phyloP scores from a whole-genome alignment of 75 land plant species.

The Picea sitchensis region DNA sequence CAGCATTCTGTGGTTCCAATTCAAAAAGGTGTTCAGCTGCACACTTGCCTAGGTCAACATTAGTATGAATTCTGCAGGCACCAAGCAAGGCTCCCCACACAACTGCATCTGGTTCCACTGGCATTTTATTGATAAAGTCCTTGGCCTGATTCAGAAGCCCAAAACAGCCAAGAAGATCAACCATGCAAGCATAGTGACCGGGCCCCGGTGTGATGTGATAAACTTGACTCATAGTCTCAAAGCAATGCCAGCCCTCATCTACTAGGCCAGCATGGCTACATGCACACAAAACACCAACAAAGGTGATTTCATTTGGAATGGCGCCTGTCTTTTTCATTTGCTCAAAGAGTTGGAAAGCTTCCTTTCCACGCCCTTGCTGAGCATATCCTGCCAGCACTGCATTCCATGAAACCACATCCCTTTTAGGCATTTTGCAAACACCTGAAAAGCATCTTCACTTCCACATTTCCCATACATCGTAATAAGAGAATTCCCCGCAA shows the following conservation, averaged over 20 bases:
- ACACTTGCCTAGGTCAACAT: neutral
- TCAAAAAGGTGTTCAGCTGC: neutral
- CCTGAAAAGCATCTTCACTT: conserved; percentile 2
- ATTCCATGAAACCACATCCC: conserved; percentile 33
- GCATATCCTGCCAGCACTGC: conserved; percentile 37
- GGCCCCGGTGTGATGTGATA: neutral
- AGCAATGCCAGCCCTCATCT: neutral
- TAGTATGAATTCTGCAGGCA: neutral
- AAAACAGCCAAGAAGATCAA: neutral
- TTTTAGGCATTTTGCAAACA: conserved; percentile 15
- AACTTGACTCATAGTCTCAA: neutral
- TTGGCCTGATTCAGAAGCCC: neutral
- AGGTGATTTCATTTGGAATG: conserved; percentile 8
- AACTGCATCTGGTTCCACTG: neutral
- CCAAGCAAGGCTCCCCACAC: conserved; percentile 5
- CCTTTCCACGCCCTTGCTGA: conserved; percentile 21
- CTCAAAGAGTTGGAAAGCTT: conserved; percentile 41
- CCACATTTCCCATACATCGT: conserved; percentile 48
- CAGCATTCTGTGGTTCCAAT: neutral
- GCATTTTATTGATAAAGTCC: conserved; percentile 2
- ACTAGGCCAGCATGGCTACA: conserved; percentile 8
- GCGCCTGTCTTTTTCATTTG: conserved; percentile 33
- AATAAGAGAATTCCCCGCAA: conserved; percentile 25
- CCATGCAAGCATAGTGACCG: neutral
- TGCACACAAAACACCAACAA: conserved; percentile 7